These are phyloP conservation scores for Coemansia sp. DNA, from an alignment of 192 early-diverging fungal genomes.

Conservation along the genomic window DNA sequence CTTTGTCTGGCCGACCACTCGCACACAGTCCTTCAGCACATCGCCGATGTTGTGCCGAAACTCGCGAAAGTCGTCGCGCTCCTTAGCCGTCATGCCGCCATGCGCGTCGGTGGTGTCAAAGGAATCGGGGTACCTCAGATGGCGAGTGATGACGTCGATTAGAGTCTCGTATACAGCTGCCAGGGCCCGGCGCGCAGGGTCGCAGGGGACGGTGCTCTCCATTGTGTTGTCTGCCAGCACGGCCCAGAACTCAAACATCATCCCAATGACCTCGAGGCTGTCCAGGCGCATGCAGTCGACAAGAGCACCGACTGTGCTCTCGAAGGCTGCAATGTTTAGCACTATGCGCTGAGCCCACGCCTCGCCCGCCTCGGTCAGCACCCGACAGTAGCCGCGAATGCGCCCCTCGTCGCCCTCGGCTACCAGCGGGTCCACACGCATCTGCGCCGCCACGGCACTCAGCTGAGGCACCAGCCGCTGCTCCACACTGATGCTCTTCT, in stretches of 20 bases:
- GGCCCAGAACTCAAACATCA: constrained; percentile 93
- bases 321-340: constrained; percentile 64
- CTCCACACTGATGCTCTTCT: constrained; percentile 64
- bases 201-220: constrained; percentile 53
- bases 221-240: constrained; percentile 64
- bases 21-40: constrained; percentile 91
- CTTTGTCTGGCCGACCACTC: constrained; percentile 72
- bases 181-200: constrained; percentile 55
- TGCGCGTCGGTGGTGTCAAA: constrained; percentile 50
- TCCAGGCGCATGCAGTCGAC: constrained; percentile 76
- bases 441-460: constrained; percentile 35
- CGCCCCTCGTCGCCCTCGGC: constrained; percentile 77
- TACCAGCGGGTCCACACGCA: constrained; percentile 41
- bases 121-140: constrained; percentile 77
- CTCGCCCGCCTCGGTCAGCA: constrained; percentile 90
- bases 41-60: constrained; percentile 97
- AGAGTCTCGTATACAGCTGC: constrained; percentile 67
- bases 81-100: constrained; percentile 70
- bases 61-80: constrained; percentile 95
- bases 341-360: constrained; percentile 76
- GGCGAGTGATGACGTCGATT: constrained; percentile 81
- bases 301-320: constrained; percentile 75
- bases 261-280: constrained; percentile 80
- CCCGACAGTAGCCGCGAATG: constrained; percentile 77
- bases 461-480: constrained; percentile 56